Evolutionary conservation across 2,329 filamentous ascomycete genomes (phyloP), one percentile per base, ranked within the genome.

Genomic region (Exophiala oligosperma): DNA sequence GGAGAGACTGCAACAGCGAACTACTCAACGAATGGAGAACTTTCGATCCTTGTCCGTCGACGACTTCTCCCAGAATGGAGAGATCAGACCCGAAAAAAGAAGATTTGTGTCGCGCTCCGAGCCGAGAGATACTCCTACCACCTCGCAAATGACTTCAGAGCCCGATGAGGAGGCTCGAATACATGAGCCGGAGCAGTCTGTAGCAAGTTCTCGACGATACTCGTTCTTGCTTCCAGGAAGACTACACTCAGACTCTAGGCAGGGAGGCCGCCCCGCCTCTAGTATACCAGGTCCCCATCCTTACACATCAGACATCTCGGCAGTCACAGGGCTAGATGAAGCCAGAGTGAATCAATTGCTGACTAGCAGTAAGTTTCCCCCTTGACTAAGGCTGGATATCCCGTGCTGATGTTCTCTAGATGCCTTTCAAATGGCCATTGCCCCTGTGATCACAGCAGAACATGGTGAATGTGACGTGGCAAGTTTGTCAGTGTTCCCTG

Each of bases 1-100:
- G 4, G 56, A 58, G 29, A 54, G 56, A 23, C 46, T 47, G 28
- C 52, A 50, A 21, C 56, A 54, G 32, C 54, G 52, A n/a, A 58
- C 37, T 11, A 58, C 56, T 32, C 44, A 47, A n/a, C 56, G 51
- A 23, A 37, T 58, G 41, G 56, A 58, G 51, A 58, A 54, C 35
- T 58, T 58, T 40, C 51, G 56, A 8, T 58, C 56, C 24, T 40
- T 58, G 44, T 54, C 56, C 26, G 43, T 58, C 37, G 43, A 48
- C 6, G 56, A 58, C 41, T 58, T 58, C 24, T 58, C 51, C 6
- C 32, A 49, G 38, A 28, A 47, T 40, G 51, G 56, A 37, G 50
- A 58, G 28, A 48, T 48, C 32, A 54, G 52, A 51, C 44, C 44
- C 11, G 49, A 40, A 26, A 51, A 51, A 32, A n/a, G 29, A 51